Evolutionary conservation across 306 rosid species (phyloP).

Genomic region (Oemleria cerasiformis): DNA sequence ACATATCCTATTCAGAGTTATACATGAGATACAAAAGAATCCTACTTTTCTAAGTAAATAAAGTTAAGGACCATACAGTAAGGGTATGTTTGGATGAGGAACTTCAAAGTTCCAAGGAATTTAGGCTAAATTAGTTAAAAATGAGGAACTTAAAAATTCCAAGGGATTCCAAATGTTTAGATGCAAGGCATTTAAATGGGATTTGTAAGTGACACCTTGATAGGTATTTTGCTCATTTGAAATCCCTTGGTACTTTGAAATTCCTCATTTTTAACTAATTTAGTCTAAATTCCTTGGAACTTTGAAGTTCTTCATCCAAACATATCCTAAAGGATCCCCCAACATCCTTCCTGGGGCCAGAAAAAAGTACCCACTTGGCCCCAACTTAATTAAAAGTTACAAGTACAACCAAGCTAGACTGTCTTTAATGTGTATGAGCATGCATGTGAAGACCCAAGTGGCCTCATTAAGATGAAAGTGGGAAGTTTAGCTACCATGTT

Average conservation of each 20-base stretch:
- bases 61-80: not conserved
- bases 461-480: constrained; percentile 2
- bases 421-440: not conserved
- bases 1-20: not conserved
- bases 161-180: too few relatives aligned
- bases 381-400: not conserved
- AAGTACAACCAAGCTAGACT: not conserved
- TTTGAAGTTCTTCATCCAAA: too few relatives aligned
- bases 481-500: constrained; percentile 15
- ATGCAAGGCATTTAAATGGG: too few relatives aligned
- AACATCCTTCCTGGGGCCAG: not conserved
- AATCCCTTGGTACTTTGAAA: too few relatives aligned
- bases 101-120: too few relatives aligned
- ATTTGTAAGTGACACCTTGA: too few relatives aligned
- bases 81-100: too few relatives aligned
- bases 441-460: not conserved
- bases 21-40: not conserved
- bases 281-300: too few relatives aligned
- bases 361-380: not conserved
- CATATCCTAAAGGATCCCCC: not conserved
- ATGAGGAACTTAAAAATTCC: too few relatives aligned
- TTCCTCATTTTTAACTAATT: too few relatives aligned
- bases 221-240: too few relatives aligned
- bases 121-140: too few relatives aligned
- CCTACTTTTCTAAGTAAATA: not conserved